These are phyloP conservation scores for Yarrowia divulgata DNA, from an alignment of 805 yeast genomes.

Conservation along the genomic window DNA sequence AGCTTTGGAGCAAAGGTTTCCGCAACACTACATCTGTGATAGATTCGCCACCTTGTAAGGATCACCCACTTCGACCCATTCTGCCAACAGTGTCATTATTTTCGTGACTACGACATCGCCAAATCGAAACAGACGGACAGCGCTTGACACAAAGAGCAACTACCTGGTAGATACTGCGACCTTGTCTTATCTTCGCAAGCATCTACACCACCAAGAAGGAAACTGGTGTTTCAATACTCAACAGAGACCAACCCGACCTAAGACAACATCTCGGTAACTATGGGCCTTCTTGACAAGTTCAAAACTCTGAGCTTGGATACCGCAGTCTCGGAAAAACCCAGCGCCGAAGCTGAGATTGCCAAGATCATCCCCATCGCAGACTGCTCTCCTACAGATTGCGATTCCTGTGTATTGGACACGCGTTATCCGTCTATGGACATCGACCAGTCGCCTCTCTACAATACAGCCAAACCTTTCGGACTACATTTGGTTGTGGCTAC, in stretches of 20 bases:
- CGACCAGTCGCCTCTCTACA: constrained; percentile 62
- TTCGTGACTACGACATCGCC: background rate
- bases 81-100: background rate
- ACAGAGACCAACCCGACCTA: background rate
- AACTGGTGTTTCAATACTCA: background rate
- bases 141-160: too few relatives aligned
- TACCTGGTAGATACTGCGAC: too few relatives aligned
- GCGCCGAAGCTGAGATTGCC: constrained; percentile 46
- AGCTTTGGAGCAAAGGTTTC: constrained; percentile 1
- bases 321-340: background rate
- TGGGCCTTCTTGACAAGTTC: constrained; percentile 26
- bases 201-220: too few relatives aligned
- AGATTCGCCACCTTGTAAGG: too few relatives aligned
- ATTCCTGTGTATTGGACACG: constrained; percentile 55
- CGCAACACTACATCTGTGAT: too few relatives aligned
- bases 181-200: too few relatives aligned
- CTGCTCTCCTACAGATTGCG: constrained; percentile 61
- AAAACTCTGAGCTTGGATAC: constrained; percentile 7
- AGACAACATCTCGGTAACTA: background rate
- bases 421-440: constrained; percentile 61
- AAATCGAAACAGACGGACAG: background rate
- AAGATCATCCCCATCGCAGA: constrained; percentile 56
- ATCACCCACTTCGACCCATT: background rate
- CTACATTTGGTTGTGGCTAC: constrained; percentile 83
- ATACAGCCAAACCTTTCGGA: constrained; percentile 71